These are phyloP conservation scores for Clavaria fumosa DNA, from an alignment of 768 basidiomycete species.

Conservation along the genomic window DNA sequence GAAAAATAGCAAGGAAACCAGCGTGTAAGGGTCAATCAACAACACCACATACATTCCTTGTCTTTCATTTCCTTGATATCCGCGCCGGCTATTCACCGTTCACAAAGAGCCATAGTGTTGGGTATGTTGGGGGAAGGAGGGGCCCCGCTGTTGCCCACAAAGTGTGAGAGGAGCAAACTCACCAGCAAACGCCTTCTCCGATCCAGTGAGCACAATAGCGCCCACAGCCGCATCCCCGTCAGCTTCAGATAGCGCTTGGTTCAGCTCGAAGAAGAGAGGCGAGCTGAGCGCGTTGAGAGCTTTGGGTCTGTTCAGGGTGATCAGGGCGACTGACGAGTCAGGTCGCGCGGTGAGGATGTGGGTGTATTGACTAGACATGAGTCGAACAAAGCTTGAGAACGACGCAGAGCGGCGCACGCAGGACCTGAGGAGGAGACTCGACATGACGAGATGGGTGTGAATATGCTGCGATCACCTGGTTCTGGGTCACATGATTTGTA, in stretches of 20 bases:
- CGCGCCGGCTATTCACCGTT: slow-evolving; percentile 75
- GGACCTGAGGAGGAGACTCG: not conserved
- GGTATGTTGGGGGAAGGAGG: not conserved
- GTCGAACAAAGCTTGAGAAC: slow-evolving; percentile 14
- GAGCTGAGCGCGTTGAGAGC: slow-evolving; percentile 78
- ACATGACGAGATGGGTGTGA: too few relatives aligned
- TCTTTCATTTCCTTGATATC: slow-evolving; percentile 99
- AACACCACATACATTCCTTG: slow-evolving; percentile 53
- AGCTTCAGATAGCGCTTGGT: slow-evolving; percentile 53
- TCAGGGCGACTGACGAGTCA: slow-evolving; percentile 53
- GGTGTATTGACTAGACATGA: slow-evolving; percentile 47
- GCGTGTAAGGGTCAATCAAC: not conserved
- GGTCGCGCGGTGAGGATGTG: slow-evolving; percentile 58
- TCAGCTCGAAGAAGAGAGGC: slow-evolving; percentile 69
- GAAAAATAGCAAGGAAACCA: not conserved
- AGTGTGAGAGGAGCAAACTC: slow-evolving; percentile 17
- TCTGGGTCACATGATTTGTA: too few relatives aligned
- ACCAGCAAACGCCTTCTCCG: slow-evolving; percentile 90
- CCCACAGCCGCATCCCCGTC: slow-evolving; percentile 59
- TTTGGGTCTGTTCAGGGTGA: slow-evolving; percentile 82
- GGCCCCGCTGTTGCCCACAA: not conserved
- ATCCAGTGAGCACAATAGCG: slow-evolving; percentile 86
- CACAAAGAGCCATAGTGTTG: not conserved
- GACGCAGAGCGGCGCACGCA: not conserved
- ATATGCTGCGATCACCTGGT: too few relatives aligned